Base-by-base conservation (phyloP, 2,329 filamentous ascomycete genomes). In the Neobulgaria alba region DNA sequence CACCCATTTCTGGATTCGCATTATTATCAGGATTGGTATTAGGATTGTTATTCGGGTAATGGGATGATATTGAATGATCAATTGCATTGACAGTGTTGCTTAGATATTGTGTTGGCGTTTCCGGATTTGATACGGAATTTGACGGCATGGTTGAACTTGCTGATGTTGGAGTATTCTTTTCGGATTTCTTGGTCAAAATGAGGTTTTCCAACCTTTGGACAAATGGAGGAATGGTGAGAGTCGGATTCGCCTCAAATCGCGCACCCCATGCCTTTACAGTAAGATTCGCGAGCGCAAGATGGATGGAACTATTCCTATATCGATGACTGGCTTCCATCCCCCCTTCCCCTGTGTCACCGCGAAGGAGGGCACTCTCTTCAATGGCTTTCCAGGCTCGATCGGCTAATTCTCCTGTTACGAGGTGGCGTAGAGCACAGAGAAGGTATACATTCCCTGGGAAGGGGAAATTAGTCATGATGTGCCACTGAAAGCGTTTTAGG, bases 401-500 rank as follows among this genome's bases (percentile, higher is more conserved):
- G 29, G 46, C 40, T 26, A 53, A 38, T 21, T 40, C 39, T 36
- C 53, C 53, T 10, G 41, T 37, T 32, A 47, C 39, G 14, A 52
- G 41, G 12, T 49, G 38, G 5, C 51, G 41, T 3, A 63, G 45
- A 10, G 54, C 49, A 10, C 48, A 47, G 7, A 61, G 42, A 3
- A 62, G 37, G 21, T 55, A 55, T 10, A 60, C 48, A 21, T 54
- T 45, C 14, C 54, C 55, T 33, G 53, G 52, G 34, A 60, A 59
- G 12, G 57, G 52, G 21, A 57, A 58, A 36, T 61, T 58, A 12
- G 49, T 53, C 23, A 52, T 46, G 5, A 55, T 53, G 32, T 58
- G 49, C 60, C 60, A 63, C 4, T 51, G 42, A 34, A 50, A 62
- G 12, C 48, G 44, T 18, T 49, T 47, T 2, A 56, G 43, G 2